These are phyloP conservation scores for Persicaria maculosa DNA, from an alignment of 148 eudicot genomes.

Conservation along the genomic window DNA sequence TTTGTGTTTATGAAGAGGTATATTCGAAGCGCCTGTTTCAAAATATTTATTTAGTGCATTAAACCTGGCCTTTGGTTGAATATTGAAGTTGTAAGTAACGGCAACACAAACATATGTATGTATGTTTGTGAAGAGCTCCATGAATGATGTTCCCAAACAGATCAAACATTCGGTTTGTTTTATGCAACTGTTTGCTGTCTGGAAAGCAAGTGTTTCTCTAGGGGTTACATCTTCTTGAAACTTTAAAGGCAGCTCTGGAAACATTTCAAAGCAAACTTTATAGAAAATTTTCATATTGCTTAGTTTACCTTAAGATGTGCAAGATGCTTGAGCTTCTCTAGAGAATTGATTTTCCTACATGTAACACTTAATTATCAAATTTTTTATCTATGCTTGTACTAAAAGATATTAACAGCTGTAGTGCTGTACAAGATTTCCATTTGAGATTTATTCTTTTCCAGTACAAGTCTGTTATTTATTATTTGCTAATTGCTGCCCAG, in stretches of 20 bases:
- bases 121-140: not conserved
- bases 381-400: not conserved
- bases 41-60: not conserved
- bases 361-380: not conserved
- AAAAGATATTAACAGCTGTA: not conserved
- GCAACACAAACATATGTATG: not conserved
- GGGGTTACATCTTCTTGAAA: not conserved
- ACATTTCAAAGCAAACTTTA: not conserved
- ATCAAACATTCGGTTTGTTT: not conserved
- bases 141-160: not conserved
- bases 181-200: not conserved
- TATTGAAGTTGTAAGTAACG: not conserved
- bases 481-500: not conserved
- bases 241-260: not conserved
- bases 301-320: not conserved
- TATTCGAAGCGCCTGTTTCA: not conserved
- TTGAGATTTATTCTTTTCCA: not conserved
- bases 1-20: constrained; percentile 92
- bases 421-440: not conserved
- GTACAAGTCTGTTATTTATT: not conserved
- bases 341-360: not conserved
- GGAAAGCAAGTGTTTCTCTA: not conserved
- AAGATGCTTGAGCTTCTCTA: not conserved
- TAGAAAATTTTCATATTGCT: not conserved
- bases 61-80: not conserved